Evolutionary conservation across 768 basidiomycete species (phyloP).

Genomic region (Boletus subcaerulescens): DNA sequence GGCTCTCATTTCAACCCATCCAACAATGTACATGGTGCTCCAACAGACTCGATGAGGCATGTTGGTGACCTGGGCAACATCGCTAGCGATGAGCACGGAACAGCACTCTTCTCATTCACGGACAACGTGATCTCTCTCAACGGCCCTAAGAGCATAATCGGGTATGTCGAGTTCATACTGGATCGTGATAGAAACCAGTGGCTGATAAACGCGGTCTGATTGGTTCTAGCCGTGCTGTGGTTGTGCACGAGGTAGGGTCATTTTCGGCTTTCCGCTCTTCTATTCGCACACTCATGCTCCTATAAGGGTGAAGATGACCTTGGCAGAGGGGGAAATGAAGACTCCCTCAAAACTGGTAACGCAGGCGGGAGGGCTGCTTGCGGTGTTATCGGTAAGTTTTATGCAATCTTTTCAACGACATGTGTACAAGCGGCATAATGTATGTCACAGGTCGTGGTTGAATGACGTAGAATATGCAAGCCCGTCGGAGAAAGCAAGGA

Average conservation of each 20-base stretch:
- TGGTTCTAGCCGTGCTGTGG: slow-evolving; percentile 57
- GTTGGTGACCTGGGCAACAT: slow-evolving; percentile 81
- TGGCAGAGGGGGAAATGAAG: slow-evolving; percentile 63
- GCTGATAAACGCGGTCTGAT: slow-evolving; percentile 3
- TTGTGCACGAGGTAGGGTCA: slow-evolving; percentile 61
- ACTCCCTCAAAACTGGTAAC: slow-evolving; percentile 77
- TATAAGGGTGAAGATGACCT: slow-evolving; percentile 72
- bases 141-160: slow-evolving; percentile 65
- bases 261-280: background rate
- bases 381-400: slow-evolving; percentile 65
- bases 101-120: slow-evolving; percentile 53
- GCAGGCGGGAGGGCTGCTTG: slow-evolving; percentile 77
- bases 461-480: background rate
- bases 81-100: slow-evolving; percentile 54
- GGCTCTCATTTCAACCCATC: slow-evolving; percentile 79
- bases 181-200: background rate
- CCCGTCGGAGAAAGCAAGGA: background rate
- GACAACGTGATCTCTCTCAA: slow-evolving; percentile 65
- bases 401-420: slow-evolving; percentile 1
- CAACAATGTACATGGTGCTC: slow-evolving; percentile 63
- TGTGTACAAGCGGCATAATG: background rate
- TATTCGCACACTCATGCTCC: slow-evolving; percentile 7
- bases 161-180: slow-evolving; percentile 41
- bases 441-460: slow-evolving; percentile 19
- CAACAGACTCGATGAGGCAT: slow-evolving; percentile 52